Conservation (phyloP, 2,329 filamentous ascomycete species). For the Metarhizium album region DNA sequence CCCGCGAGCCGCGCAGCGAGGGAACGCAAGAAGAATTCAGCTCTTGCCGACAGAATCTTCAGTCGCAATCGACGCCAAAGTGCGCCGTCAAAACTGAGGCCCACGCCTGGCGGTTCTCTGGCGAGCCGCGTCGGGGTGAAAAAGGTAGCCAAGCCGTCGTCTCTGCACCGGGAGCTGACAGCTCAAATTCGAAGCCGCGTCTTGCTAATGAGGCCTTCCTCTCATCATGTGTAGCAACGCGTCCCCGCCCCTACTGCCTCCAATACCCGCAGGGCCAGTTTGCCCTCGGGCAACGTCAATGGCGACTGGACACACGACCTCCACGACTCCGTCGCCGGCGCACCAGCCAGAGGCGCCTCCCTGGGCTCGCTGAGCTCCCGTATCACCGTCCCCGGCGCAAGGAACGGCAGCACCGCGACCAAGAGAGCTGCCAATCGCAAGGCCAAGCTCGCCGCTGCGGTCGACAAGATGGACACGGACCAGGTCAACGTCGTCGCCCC, state of each 20-base stretch:
- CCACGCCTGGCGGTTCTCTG: constrained; percentile 42
- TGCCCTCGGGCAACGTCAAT: constrained; percentile 45
- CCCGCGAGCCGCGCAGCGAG: constrained; percentile 34
- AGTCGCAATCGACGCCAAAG: constrained; percentile 48
- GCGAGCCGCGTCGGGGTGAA: constrained; percentile 63
- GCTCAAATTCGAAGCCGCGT: neutral
- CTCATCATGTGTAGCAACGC: constrained; percentile 12
- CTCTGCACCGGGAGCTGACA: too few species aligned
- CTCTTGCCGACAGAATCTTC: constrained; percentile 63
- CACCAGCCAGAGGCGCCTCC: constrained; percentile 19
- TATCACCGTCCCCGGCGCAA: constrained; percentile 29
- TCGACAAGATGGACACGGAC: constrained; percentile 29
- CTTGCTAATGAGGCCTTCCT: constrained; percentile 1
- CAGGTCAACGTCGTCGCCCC: constrained; percentile 25
- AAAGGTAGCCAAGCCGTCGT: constrained; percentile 52
- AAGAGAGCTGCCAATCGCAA: constrained; percentile 18
- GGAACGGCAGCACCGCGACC: constrained; percentile 2
- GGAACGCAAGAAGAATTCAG: constrained; percentile 60
- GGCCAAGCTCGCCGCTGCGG: constrained; percentile 33
- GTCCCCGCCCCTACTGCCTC: constrained; percentile 1
- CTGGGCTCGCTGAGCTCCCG: constrained; percentile 40
- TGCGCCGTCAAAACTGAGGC: constrained; percentile 39
- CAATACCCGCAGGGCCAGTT: constrained; percentile 18
- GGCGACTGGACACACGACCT: constrained; percentile 64
- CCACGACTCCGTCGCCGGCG: constrained; percentile 35